Evolutionary conservation across 177 flowering plant species (phyloP), one percentile per base, ranked within the genome.

Genomic region (Telopea speciosissima): DNA sequence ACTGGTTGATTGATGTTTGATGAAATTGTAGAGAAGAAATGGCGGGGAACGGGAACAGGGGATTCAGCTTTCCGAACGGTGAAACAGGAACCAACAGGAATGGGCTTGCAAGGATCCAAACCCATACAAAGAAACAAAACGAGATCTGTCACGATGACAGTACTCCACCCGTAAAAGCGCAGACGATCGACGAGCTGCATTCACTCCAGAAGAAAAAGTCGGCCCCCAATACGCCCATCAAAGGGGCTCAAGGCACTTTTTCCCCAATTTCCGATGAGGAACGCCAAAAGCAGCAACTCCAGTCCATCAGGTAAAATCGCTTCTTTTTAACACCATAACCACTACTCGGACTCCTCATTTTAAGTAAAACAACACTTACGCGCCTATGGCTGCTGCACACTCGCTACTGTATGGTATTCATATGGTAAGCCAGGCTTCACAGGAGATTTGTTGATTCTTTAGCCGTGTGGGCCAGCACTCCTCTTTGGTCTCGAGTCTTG

Each of bases 151-250:
- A 92, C 63, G 97, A 91, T 61, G 97, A 89, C 73, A 87, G 89
- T 56, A 73, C 72, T 10, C 66, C 88, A 24, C 79, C 97, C 13
- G 91, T 95, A 61, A 93, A 82, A 75, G 99, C 91, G 0, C 86
- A 90, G 81, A 95, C 98, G 11, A 85, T 95, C 56, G 98, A 93
- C 66, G 96, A 95, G 80, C 90, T 95, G 23, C 99, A 93, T 74
- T 91, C 96, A 5, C 84, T 95, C 8, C 99, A 95, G 86, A 90
- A 77, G 97, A 95, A 93, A 81, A 86, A 69, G 66, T 90, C 99
- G 0, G 84, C 93, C 5, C 99, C 99, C 0, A 87, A 82, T 23
- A 90, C 96, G 0, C 99, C 99, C 0, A 79, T 79, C 24, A 77
- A 73, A 17, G 83, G 78, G 1, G 24, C 75, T 1, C 78, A 66